phyloP scores from a whole-genome alignment of 768 basidiomycete species.

The Termitomyces sp. region DNA sequence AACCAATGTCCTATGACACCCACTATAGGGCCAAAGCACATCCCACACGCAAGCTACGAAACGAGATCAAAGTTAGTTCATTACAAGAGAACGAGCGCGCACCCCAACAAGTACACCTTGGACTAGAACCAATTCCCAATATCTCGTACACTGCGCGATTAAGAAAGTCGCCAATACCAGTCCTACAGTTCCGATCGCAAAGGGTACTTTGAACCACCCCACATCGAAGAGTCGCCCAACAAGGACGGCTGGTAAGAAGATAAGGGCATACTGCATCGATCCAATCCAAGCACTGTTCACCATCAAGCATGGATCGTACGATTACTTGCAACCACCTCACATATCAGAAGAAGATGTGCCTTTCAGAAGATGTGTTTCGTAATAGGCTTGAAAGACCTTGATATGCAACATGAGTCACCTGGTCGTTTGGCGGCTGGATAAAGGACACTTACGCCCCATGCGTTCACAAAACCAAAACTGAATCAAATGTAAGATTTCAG shows the following conservation, averaged over 20 bases:
- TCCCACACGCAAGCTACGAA: slow-evolving; percentile 15
- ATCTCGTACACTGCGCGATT: slow-evolving; percentile 53
- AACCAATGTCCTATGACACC: slow-evolving; percentile 66
- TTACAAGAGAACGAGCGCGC: slow-evolving; percentile 11
- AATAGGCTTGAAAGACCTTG: slow-evolving; percentile 60
- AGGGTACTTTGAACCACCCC: slow-evolving; percentile 50
- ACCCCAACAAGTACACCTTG: slow-evolving; percentile 62
- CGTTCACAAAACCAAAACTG: slow-evolving; percentile 53
- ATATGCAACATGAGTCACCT: not conserved
- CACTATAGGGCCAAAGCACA: slow-evolving; percentile 44
- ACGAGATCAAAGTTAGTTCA: not conserved
- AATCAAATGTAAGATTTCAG: not conserved
- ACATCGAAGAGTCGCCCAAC: slow-evolving; percentile 60
- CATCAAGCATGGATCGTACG: not conserved
- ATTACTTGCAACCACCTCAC: slow-evolving; percentile 25
- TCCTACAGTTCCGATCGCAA: slow-evolving; percentile 38
- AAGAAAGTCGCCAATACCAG: slow-evolving; percentile 49
- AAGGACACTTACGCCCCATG: slow-evolving; percentile 47
- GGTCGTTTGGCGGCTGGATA: not conserved
- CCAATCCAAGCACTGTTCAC: slow-evolving; percentile 29
- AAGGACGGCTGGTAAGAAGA: slow-evolving; percentile 48
- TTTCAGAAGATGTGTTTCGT: slow-evolving; percentile 42
- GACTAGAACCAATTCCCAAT: slow-evolving; percentile 65
- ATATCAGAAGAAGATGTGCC: slow-evolving; percentile 48
- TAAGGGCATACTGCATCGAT: slow-evolving; percentile 41